Evolutionary conservation across 78 protist species (phyloP), one percentile per base, ranked within the genome.

Genomic region (Andalucia godoyi): DNA sequence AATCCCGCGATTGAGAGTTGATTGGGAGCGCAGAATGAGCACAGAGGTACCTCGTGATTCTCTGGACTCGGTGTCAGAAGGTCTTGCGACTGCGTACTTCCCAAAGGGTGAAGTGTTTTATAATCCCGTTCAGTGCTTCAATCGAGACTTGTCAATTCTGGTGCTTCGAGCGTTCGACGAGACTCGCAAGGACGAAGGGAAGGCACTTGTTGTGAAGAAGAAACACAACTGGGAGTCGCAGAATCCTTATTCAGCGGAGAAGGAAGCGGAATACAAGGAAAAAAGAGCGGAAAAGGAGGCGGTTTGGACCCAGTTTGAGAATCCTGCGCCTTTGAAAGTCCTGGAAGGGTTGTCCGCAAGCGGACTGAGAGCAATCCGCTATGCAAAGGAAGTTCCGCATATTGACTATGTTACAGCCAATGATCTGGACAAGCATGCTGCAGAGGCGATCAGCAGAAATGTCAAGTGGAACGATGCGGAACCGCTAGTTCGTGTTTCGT

Each of bases 271-370:
- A 7, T 1, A 2, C 66, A 61, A 33, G 76, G 42, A 7, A 60
- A 15, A n/a, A 36, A 30, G 57, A 42, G 29, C 30, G 61, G 50
- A 38, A 47, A 61, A 8, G 75, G 80, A n/a, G n/a, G n/a, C n/a
- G n/a, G n/a, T n/a, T n/a, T n/a, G n/a, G n/a, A n/a, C n/a, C n/a
- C n/a, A n/a, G n/a, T n/a, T n/a, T n/a, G n/a, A n/a, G n/a, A n/a
- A n/a, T n/a, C n/a, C n/a, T n/a, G n/a, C n/a, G n/a, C n/a, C n/a
- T n/a, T 6, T 90, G 27, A 57, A 62, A 21, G 41, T 96, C 1
- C 76, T 96, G 10, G 99, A 97, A 38, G 99, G 91, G 23, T 73
- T 97, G 23, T 70, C 96, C 9, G 98, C 98, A 6, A 78, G 97
- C 13, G 96, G 95, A 9, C 79, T 93, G 47, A 72, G 98, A 2